Percentiles rank a stretch among this genome's conserved stretches.
Conservation (phyloP, 106 monocot genomes). For the Allium cepa region DNA sequence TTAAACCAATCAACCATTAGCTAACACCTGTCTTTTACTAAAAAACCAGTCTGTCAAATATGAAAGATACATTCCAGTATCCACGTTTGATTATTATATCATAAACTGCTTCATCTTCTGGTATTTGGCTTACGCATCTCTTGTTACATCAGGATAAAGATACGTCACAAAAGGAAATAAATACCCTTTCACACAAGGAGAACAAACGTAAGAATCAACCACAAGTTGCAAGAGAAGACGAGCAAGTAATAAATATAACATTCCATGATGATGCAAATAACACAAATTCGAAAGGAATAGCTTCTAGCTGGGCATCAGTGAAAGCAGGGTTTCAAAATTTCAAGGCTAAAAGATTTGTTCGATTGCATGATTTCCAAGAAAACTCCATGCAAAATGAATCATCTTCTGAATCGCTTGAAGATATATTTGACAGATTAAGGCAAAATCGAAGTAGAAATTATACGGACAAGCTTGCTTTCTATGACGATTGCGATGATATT, state of each 20-base stretch:
- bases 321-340: slow-evolving; percentile 65
- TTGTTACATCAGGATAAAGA: slow-evolving; percentile 33
- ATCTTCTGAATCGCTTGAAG: slow-evolving; percentile 68
- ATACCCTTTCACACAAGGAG: slow-evolving; percentile 13
- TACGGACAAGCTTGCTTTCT: slow-evolving; percentile 20
- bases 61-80: too few species aligned
- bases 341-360: slow-evolving; percentile 55
- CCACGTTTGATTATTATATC: too few species aligned
- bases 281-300: slow-evolving; percentile 24
- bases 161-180: slow-evolving; percentile 30
- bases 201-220: slow-evolving; percentile 16
- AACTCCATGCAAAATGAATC: slow-evolving; percentile 6
- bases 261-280: too few species aligned
- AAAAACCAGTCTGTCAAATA: too few species aligned
- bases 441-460: slow-evolving; percentile 25
- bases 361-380: slow-evolving; percentile 40
- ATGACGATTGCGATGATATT: slow-evolving; percentile 7
- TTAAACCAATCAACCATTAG: too few species aligned
- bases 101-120: too few species aligned
- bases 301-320: slow-evolving; percentile 74
- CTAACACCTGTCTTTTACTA: too few species aligned
- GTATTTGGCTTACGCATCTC: too few species aligned
- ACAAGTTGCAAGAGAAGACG: slow-evolving; percentile 19
- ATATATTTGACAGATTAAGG: slow-evolving; percentile 72
- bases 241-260: neutral